phyloP scores from a whole-genome alignment of 805 yeast species.

The Yamadazyma endophytica region DNA sequence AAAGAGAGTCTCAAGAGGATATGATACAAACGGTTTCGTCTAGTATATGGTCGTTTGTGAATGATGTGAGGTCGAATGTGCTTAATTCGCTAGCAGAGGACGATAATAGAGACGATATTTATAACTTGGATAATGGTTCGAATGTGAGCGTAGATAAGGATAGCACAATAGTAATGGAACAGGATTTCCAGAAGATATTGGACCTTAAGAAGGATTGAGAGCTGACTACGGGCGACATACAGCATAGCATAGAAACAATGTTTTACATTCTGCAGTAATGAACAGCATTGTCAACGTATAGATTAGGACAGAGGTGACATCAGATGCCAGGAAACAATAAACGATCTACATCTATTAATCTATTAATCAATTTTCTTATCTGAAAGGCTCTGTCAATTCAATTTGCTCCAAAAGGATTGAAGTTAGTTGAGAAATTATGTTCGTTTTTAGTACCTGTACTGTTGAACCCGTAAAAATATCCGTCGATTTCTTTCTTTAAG shows the following conservation, averaged over 20 bases:
- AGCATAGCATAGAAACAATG: no score
- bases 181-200: slow-evolving; percentile 5
- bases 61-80: slow-evolving; percentile 35
- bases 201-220: slow-evolving; percentile 2
- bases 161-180: slow-evolving; percentile 5
- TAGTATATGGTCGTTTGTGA: slow-evolving; percentile 41
- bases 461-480: slow-evolving; percentile 41
- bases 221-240: no score
- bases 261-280: no score
- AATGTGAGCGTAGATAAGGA: slow-evolving; percentile 5
- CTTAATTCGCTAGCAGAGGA: slow-evolving; percentile 11
- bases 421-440: no score
- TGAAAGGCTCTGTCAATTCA: no score
- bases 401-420: no score
- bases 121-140: slow-evolving; percentile 26
- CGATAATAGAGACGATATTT: slow-evolving; percentile 6
- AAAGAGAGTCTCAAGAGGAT: slow-evolving; percentile 19
- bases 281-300: no score
- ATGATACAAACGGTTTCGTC: slow-evolving; percentile 39
- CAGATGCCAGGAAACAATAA: no score
- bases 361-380: no score
- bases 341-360: no score
- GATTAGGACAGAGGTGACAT: no score
- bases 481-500: slow-evolving; percentile 39
- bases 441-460: no score